A percentile compares a stretch with the other conserved stretches of the same genome.
These are phyloP conservation scores for Halteria grandinella DNA, from an alignment of 73 alveolate species.

Conservation along the genomic window DNA sequence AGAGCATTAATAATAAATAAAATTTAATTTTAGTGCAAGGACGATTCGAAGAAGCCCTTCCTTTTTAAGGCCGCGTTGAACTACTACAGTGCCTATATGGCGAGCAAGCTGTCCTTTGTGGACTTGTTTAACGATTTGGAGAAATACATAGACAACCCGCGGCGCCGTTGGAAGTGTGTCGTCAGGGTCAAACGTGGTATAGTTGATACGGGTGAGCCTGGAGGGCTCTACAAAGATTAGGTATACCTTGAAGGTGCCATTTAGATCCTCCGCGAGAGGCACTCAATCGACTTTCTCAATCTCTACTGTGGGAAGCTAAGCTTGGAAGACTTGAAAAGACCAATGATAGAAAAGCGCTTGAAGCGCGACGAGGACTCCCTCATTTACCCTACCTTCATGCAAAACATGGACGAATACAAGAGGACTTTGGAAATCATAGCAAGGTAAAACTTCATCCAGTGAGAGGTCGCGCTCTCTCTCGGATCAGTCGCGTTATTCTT, in stretches of 20 bases:
- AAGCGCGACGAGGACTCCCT: conserved; percentile 39
- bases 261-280: conserved; percentile 53
- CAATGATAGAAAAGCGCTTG: conserved; percentile 44
- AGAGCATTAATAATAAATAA: too few species aligned
- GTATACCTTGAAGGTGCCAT: conserved; percentile 71
- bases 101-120: conserved; percentile 60
- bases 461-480: too few species aligned
- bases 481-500: too few species aligned
- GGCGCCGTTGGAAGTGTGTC: conserved; percentile 57
- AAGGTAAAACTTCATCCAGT: conserved; percentile 51
- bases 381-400: conserved; percentile 64
- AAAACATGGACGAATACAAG: conserved; percentile 55
- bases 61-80: conserved; percentile 69
- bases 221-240: conserved; percentile 72
- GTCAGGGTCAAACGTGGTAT: conserved; percentile 72
- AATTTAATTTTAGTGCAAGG: neutral
- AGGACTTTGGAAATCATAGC: conserved; percentile 63
- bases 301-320: conserved; percentile 62
- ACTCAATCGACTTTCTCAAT: conserved; percentile 30
- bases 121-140: conserved; percentile 67
- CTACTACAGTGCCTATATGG: conserved; percentile 68
- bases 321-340: conserved; percentile 57
- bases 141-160: conserved; percentile 70
- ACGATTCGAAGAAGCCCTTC: conserved; percentile 64
- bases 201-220: conserved; percentile 64